Evolutionary conservation across 2,329 filamentous ascomycete species (phyloP).

Genomic region (Colletotrichum sp.): DNA sequence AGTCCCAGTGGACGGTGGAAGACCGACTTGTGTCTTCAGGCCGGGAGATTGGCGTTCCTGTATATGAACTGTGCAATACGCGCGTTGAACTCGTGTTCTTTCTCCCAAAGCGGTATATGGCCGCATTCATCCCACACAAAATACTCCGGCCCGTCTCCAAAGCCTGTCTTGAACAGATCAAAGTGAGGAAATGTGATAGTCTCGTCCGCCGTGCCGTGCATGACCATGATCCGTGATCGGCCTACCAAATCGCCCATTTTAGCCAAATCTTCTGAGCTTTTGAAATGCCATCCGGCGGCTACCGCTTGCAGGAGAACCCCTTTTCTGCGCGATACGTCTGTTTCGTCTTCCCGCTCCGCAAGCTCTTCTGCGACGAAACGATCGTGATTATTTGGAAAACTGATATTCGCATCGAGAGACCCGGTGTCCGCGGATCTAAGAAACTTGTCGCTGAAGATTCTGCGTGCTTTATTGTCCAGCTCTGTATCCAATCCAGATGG

Average conservation of each 20-base stretch:
- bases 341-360: neutral
- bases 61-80: neutral
- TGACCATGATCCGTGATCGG: neutral
- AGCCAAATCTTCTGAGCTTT: neutral
- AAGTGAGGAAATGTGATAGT: slow-evolving; percentile 1
- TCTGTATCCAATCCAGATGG: neutral
- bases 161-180: neutral
- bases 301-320: neutral
- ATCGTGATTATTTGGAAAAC: neutral
- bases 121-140: neutral
- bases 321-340: neutral
- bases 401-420: neutral
- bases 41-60: neutral
- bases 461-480: neutral
- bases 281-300: slow-evolving; percentile 6
- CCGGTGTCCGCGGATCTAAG: neutral
- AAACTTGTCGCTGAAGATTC: neutral
- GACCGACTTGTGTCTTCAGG: neutral
- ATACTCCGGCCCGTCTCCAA: slow-evolving; percentile 2
- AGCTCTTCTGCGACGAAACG: slow-evolving; percentile 5
- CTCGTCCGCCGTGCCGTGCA: slow-evolving; percentile 1
- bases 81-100: neutral
- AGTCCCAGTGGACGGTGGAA: neutral
- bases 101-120: neutral
- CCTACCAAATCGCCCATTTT: neutral